These are phyloP conservation scores for Fusarium sp. DNA, from an alignment of 2,329 filamentous ascomycete genomes.

Conservation along the genomic window DNA sequence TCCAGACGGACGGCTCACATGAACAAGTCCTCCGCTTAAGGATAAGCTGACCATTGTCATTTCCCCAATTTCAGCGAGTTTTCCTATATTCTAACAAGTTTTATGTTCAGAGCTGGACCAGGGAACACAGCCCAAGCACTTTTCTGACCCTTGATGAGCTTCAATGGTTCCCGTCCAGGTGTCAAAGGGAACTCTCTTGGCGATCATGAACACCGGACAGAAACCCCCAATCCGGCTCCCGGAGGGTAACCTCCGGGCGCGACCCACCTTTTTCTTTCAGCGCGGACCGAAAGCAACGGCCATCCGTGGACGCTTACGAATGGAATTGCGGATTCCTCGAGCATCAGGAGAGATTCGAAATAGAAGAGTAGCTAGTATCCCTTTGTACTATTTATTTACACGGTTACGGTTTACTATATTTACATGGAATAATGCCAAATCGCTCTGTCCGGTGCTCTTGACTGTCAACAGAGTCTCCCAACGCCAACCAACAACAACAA, in stretches of 20 bases:
- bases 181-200: no score
- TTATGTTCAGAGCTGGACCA: background rate
- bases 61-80: no score
- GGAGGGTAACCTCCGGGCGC: no score
- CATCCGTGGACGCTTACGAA: background rate
- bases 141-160: background rate
- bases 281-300: constrained; percentile 6
- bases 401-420: background rate
- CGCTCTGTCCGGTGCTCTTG: background rate
- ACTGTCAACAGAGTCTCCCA: background rate
- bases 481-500: background rate
- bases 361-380: background rate
- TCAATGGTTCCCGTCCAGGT: no score
- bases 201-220: no score
- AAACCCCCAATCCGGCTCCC: no score
- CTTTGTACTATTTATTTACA: background rate
- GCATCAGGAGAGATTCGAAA: background rate
- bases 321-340: no score
- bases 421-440: background rate
- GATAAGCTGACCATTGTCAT: background rate
- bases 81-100: no score
- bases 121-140: background rate
- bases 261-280: background rate
- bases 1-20: background rate
- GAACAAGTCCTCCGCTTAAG: background rate